phyloP scores from a whole-genome alignment of 225 moss, liverwort and hornwort species.

The Bryoerythrophyllum caledonicum region DNA sequence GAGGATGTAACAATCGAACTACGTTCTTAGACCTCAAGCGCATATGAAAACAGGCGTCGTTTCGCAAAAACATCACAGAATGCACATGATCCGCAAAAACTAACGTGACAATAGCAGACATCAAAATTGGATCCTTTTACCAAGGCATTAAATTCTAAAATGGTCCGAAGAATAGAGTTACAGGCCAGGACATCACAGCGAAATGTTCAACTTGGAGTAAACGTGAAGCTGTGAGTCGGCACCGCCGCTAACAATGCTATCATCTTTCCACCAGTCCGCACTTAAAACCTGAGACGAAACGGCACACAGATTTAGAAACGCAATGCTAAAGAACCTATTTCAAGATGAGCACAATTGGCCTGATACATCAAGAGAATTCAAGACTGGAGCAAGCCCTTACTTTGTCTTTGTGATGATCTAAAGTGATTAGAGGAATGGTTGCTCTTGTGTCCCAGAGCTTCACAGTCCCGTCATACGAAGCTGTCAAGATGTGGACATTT shows the following conservation, averaged over 20 bases:
- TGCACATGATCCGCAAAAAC: no score
- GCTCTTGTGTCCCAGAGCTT: slow-evolving; percentile 90
- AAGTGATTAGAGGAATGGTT: slow-evolving; percentile 66
- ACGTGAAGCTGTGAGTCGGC: slow-evolving; percentile 67
- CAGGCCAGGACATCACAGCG: slow-evolving; percentile 20
- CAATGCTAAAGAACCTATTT: background rate
- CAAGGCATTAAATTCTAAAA: background rate
- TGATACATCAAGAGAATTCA: background rate
- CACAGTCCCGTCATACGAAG: slow-evolving; percentile 76
- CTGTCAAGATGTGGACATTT: slow-evolving; percentile 64
- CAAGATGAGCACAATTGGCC: background rate
- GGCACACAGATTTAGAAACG: slow-evolving; percentile 10
- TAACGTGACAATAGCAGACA: no score
- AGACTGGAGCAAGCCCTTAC: slow-evolving; percentile 25
- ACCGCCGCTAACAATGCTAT: slow-evolving; percentile 75
- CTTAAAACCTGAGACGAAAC: slow-evolving; percentile 59
- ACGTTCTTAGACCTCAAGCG: no score
- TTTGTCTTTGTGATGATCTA: slow-evolving; percentile 67
- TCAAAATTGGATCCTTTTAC: no score
- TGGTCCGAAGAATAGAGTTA: background rate
- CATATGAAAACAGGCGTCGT: no score
- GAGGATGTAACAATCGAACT: no score
- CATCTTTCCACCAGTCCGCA: slow-evolving; percentile 93
- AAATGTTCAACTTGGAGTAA: slow-evolving; percentile 38
- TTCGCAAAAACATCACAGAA: no score